Evolutionary conservation across 2,329 filamentous ascomycete genomes (phyloP), one percentile per base, ranked within the genome.

Genomic region (Dichotomopilus funicola): DNA sequence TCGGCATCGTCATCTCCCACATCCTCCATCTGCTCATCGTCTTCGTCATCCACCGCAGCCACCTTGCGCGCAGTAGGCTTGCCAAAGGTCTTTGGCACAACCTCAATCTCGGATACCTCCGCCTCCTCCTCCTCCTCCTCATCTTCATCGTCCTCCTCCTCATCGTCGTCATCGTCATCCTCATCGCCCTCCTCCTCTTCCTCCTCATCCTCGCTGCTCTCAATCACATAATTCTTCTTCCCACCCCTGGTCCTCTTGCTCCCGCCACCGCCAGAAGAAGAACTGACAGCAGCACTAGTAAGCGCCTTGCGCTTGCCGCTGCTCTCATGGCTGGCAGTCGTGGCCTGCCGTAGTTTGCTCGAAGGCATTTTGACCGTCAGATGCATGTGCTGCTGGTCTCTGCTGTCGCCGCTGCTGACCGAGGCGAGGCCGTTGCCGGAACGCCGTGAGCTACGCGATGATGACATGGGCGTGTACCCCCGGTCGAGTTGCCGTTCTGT

Each of bases 151-250:
- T 66, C 66, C 49, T 68, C 68, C 0, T 67, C 71, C 7, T 73
- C 71, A 8, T 73, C 73, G n/a, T 62, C 64, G 27, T 65, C 63
- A 13, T 31, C 46, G 2, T 49, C 46, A 5, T 37, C 45, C 9
- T 48, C 46, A 7, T 48, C 46, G 3, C 31, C 36, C 36, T 73
- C 72, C 8, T 66, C 65, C 48, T 68, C 68, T 0, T 68, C 71
- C 6, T 73, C 71, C 8, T 73, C 73, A 12, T 72, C 73, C 5
- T 66, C 66, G 7, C 71, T 73, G 40, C 77, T 80, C 59, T 82
- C 80, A 31, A 84, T 77, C 38, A 82, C 78, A 53, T 83, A 83
- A 61, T 75, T 82, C 70, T 82, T 83, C 69, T 81, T 80, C 13
- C 73, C 74, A 5, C 76, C 78, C 56, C 78, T 80, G 5, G 65